Base-by-base conservation (phyloP, 2,329 filamentous ascomycete species). In the Parastagonospora avenae region DNA sequence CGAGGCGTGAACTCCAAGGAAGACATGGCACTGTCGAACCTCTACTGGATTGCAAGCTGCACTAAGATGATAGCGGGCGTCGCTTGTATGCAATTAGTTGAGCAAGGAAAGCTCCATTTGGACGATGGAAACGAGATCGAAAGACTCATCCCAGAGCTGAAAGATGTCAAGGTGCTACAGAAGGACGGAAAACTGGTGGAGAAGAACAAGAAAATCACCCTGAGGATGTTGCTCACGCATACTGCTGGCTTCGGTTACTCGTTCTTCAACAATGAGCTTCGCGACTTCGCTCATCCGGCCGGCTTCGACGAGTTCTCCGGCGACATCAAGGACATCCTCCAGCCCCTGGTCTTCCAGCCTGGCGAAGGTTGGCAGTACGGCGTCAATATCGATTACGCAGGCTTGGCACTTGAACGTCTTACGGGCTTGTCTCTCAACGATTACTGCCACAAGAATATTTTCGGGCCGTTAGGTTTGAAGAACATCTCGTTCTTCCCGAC, bases 301-400 rank as follows among this genome's bases (percentile, higher is more conserved):
- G 84, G 85, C 0, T 63, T 79, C 8, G 82, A 88, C 47, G 84
- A 87, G 62, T 85, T 88, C 62, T 81, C 79, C 0, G 80, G 80
- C 0, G 71, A 80, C 2, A 60, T 79, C 11, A 74, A 76, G 31
- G 84, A 83, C 31, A 73, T 87, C 35, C 59, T 77, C 36, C 73
- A 74, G 56, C 83, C 86, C 0, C 66, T 89, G 8, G 62, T 86
- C 0, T 82, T 84, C 59, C 83, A 89, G 53, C 85, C 86, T 0
- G 85, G 85, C 0, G 78, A 82, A 35, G 73, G 74, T 0, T 88
- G 83, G 82, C 76, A 82, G 48, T 87, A 88, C 46, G 69, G 68
- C 9, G 57, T 70, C 28, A 72, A 71, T 55, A 76, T 79, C 42
- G 78, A 81, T 62, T 80, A 75, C 71, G 77, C 77, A 2, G 78